These are phyloP conservation scores for Naganishia albida DNA, from an alignment of 1,284 basidiomycete species.

Conservation along the genomic window DNA sequence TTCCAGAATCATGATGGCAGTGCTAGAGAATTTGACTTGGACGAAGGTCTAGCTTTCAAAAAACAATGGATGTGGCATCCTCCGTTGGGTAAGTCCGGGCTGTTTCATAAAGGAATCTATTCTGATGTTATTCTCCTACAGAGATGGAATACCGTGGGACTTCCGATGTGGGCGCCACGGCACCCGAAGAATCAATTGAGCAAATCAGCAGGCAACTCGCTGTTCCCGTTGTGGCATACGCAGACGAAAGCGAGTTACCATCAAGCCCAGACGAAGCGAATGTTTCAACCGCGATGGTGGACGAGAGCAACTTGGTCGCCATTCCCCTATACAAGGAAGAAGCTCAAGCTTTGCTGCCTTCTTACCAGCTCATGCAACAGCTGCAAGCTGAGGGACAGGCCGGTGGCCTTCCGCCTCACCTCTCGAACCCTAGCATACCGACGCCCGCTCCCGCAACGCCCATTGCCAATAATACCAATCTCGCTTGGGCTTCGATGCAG, in stretches of 20 bases:
- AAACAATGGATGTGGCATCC: constrained; percentile 1
- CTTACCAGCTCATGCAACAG: constrained; percentile 17
- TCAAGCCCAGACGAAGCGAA: background rate
- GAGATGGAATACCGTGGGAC: constrained; percentile 20
- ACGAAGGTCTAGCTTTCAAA: constrained; percentile 7
- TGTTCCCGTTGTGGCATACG: background rate
- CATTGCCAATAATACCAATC: background rate
- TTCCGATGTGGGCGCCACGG: background rate
- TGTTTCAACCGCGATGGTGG: background rate
- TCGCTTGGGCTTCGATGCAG: background rate
- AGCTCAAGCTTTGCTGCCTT: constrained; percentile 14
- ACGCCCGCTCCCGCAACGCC: background rate
- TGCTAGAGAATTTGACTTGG: constrained; percentile 22
- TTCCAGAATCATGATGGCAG: constrained; percentile 19
- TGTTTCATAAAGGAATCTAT: no score
- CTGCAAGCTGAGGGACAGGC: background rate
- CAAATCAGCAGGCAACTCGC: background rate
- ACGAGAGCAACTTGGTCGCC: background rate
- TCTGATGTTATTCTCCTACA: background rate
- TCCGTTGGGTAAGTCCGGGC: constrained; percentile 4
- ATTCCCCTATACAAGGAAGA: constrained; percentile 20
- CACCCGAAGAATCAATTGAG: background rate
- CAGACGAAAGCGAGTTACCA: constrained; percentile 4
- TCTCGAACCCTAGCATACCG: background rate
- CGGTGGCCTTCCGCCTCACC: background rate